Conservation (phyloP, 768 basidiomycete species). For the Hygrophoropsis aurantiaca region DNA sequence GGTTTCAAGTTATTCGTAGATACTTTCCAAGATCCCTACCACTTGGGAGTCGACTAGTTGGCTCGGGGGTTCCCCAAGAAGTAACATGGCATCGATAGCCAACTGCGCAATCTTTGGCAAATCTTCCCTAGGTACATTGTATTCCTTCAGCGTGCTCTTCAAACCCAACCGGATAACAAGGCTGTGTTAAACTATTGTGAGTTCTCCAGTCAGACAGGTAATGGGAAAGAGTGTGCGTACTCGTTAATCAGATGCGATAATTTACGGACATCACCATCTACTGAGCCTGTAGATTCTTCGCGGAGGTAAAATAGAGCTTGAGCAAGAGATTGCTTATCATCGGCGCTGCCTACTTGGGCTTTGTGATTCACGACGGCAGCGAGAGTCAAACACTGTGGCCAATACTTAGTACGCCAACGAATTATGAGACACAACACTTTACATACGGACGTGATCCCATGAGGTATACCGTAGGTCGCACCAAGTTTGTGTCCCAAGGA, state of each 20-base stretch:
- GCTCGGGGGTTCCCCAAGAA: conserved; percentile 24
- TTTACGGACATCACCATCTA: conserved; percentile 60
- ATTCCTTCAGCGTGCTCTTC: conserved; percentile 54
- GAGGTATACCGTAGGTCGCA: conserved; percentile 71
- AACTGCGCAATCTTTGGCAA: conserved; percentile 48
- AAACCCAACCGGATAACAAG: conserved; percentile 62
- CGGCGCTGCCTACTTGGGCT: conserved; percentile 54
- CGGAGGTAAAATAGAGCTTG: conserved; percentile 56
- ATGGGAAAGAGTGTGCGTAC: conserved; percentile 36
- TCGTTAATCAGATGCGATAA: conserved; percentile 54
- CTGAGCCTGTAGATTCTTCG: conserved; percentile 58
- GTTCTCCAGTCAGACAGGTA: background rate
- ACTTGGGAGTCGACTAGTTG: conserved; percentile 41
- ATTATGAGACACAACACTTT: no score
- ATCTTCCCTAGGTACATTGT: conserved; percentile 63
- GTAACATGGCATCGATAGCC: no score
- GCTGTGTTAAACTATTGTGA: conserved; percentile 37
- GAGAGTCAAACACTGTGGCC: conserved; percentile 65
- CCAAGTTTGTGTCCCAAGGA: conserved; percentile 73
- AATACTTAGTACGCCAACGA: no score
- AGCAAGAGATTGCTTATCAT: conserved; percentile 63
- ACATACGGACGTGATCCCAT: conserved; percentile 83
- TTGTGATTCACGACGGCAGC: conserved; percentile 61
- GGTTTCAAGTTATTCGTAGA: conserved; percentile 43
- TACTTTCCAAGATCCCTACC: conserved; percentile 46